phyloP scores from a whole-genome alignment of 140 eudicot genomes.

The Flaveria floridana region DNA sequence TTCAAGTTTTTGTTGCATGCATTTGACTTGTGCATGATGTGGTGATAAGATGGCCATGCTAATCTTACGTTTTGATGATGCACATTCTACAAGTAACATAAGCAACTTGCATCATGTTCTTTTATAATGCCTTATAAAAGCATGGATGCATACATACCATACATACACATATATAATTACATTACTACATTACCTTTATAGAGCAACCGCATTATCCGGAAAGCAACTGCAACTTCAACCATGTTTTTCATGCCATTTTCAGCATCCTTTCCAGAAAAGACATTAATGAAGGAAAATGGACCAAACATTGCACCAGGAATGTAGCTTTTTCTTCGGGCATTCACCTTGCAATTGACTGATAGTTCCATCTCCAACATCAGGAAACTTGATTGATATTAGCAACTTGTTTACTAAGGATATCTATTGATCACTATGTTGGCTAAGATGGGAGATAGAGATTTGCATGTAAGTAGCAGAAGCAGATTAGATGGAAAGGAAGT shows the following conservation, averaged over 20 bases:
- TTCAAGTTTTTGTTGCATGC: constrained; percentile 45
- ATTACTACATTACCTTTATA: constrained; percentile 42
- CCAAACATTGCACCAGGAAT: constrained; percentile 63
- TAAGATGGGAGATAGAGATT: neutral
- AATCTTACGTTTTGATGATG: constrained; percentile 40
- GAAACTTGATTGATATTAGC: neutral
- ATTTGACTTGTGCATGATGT: constrained; percentile 58
- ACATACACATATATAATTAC: neutral
- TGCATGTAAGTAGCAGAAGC: constrained; percentile 14
- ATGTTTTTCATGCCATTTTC: constrained; percentile 47
- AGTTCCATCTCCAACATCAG: constrained; percentile 6
- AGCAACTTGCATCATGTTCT: too few relatives aligned
- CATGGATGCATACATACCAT: neutral
- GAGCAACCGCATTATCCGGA: constrained; percentile 48
- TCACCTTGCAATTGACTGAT: constrained; percentile 1
- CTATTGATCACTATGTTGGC: neutral
- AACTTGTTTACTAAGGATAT: neutral
- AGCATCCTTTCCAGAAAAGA: constrained; percentile 46
- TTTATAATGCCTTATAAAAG: neutral
- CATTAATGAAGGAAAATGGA: constrained; percentile 69
- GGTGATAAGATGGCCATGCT: constrained; percentile 61
- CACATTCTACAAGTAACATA: constrained; percentile 40
- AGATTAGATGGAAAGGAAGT: constrained; percentile 11
- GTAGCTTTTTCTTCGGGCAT: constrained; percentile 33
- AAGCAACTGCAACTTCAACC: constrained; percentile 64